Conservation (phyloP, 768 basidiomycete species). For the Mycena capillaripes region DNA sequence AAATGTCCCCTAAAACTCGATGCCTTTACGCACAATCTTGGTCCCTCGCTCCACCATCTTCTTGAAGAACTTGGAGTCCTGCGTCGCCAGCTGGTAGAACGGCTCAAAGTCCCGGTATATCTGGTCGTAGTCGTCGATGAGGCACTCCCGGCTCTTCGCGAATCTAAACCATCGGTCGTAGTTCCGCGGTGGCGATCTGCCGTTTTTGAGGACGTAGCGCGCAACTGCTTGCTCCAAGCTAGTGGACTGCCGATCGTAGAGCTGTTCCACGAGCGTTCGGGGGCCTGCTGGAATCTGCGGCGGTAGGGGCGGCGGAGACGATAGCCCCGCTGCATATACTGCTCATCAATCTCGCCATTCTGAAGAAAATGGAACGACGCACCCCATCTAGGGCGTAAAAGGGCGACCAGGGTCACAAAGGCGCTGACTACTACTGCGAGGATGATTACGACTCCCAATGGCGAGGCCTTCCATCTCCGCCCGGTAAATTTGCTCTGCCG, state of each 20-base stretch:
- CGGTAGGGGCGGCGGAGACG: neutral
- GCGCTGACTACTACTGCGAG: neutral
- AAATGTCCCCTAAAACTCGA: neutral
- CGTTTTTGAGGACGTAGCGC: constrained; percentile 20
- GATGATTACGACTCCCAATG: neutral
- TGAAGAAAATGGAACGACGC: neutral
- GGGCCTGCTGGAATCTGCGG: neutral
- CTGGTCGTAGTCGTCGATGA: constrained; percentile 33
- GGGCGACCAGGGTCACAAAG: neutral
- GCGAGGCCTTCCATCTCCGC: constrained; percentile 1
- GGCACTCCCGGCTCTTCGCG: constrained; percentile 6
- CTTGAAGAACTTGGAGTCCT: constrained; percentile 15
- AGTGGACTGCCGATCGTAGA: constrained; percentile 21
- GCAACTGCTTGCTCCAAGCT: constrained; percentile 16
- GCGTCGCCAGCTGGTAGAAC: constrained; percentile 19
- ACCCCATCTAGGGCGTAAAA: neutral
- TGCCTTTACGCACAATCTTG: constrained; percentile 4
- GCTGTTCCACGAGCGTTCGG: neutral
- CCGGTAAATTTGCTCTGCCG: neutral
- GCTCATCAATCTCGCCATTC: too few species aligned
- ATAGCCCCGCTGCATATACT: too few species aligned
- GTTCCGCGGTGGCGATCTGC: neutral
- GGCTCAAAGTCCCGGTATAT: constrained; percentile 26
- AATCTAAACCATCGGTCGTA: constrained; percentile 22
- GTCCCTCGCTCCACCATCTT: constrained; percentile 18